phyloP scores from a whole-genome alignment of 2,329 filamentous ascomycete genomes.

The Colletotrichum trifolii region DNA sequence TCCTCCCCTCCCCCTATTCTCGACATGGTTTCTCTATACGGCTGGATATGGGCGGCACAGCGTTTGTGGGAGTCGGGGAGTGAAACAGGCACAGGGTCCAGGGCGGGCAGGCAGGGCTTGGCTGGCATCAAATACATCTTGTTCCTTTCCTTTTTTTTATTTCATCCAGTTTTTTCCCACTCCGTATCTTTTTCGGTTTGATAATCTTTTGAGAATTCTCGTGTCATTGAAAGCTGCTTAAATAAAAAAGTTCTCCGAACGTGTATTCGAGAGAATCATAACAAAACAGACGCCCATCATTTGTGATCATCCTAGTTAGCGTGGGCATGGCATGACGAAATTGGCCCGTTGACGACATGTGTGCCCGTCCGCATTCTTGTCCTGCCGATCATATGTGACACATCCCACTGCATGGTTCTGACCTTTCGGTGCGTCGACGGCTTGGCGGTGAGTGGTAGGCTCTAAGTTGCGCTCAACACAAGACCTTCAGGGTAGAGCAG shows the following conservation, averaged over 20 bases:
- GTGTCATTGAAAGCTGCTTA: not conserved
- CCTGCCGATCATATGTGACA: not conserved
- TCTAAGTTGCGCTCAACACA: too few species aligned
- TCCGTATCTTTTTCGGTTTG: not conserved
- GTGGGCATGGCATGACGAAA: not conserved
- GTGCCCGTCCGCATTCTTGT: not conserved
- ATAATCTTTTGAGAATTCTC: slow-evolving; percentile 10
- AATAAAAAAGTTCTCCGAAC: too few species aligned
- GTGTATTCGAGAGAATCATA: too few species aligned
- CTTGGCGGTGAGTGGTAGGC: too few species aligned
- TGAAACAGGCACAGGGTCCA: slow-evolving; percentile 25
- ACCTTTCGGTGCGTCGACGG: too few species aligned
- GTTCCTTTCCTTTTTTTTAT: slow-evolving; percentile 16
- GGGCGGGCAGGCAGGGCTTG: slow-evolving; percentile 35
- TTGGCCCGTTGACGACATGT: not conserved
- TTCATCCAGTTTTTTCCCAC: not conserved
- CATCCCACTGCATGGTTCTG: too few species aligned
- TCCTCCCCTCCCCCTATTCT: slow-evolving; percentile 22
- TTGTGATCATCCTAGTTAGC: too few species aligned
- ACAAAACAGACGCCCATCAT: too few species aligned
- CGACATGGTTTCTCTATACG: slow-evolving; percentile 25
- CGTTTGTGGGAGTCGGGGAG: slow-evolving; percentile 39
- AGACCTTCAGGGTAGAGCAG: too few species aligned
- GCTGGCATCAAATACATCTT: not conserved
- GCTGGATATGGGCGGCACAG: slow-evolving; percentile 36